Conservation (phyloP, 2,329 filamentous ascomycete species). For the Hymenoscyphus fraxineus region DNA sequence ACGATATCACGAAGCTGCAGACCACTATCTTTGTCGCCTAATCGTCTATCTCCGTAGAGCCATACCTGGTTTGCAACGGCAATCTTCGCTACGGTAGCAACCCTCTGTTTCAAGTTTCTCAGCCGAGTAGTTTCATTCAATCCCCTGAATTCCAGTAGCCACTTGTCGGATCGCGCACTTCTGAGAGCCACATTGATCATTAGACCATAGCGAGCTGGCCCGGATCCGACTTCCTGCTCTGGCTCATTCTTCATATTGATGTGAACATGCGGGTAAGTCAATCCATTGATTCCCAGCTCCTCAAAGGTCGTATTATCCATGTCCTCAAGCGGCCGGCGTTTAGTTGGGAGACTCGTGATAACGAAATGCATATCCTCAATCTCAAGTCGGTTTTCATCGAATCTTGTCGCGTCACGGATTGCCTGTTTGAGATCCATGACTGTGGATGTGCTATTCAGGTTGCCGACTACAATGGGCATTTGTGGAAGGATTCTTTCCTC, state of each 20-base stretch:
- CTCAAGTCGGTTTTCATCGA: neutral
- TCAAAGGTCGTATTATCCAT: neutral
- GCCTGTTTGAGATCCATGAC: neutral
- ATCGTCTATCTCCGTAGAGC: neutral
- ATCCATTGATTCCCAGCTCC: neutral
- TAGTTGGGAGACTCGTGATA: neutral
- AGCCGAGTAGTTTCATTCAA: neutral
- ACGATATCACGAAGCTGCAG: neutral
- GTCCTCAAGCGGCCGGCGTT: neutral
- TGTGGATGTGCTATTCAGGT: neutral
- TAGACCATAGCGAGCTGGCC: neutral
- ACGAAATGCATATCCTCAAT: neutral
- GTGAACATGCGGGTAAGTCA: neutral
- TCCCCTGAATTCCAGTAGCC: neutral
- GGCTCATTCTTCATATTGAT: neutral
- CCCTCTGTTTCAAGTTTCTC: neutral
- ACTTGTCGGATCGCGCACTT: neutral
- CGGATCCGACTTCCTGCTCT: neutral
- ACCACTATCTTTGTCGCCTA: neutral
- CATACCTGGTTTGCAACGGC: neutral
- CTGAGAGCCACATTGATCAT: neutral
- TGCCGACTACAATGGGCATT: neutral
- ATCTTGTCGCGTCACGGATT: neutral
- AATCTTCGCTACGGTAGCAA: neutral
- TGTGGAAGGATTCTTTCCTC: neutral